These are phyloP conservation scores for Dactylonectria macrodidyma DNA, from an alignment of 2,329 filamentous ascomycete species.

Conservation along the genomic window DNA sequence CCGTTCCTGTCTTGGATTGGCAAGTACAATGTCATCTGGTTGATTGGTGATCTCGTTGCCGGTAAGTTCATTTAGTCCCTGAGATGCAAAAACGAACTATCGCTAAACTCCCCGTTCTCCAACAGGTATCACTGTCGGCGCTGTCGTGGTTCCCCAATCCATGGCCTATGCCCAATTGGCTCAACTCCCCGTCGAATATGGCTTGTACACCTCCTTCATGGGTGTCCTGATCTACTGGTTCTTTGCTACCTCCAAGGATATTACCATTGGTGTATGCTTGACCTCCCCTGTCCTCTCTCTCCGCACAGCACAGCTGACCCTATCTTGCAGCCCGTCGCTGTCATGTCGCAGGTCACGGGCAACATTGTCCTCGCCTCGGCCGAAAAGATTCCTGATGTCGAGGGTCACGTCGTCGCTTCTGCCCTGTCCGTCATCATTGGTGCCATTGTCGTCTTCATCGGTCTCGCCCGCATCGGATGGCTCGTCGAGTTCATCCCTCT, in stretches of 20 bases:
- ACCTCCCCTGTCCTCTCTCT: background rate
- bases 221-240: constrained; percentile 97
- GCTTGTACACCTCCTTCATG: constrained; percentile 86
- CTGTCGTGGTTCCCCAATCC: constrained; percentile 68
- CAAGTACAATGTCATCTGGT: constrained; percentile 65
- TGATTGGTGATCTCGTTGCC: constrained; percentile 62
- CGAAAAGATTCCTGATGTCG: constrained; percentile 55
- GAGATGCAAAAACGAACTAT: background rate
- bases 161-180: constrained; percentile 69
- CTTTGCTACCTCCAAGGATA: constrained; percentile 94
- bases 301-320: constrained; percentile 33
- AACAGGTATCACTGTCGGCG: constrained; percentile 62
- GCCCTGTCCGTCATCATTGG: constrained; percentile 65
- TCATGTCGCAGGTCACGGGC: constrained; percentile 68
- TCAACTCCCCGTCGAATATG: constrained; percentile 63
- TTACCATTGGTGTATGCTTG: constrained; percentile 83
- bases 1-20: constrained; percentile 66
- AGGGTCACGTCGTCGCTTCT: constrained; percentile 62
- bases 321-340: constrained; percentile 63
- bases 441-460: constrained; percentile 64
- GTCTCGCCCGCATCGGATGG: constrained; percentile 67
- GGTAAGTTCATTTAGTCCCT: constrained; percentile 49
- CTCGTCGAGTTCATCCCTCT: constrained; percentile 69
- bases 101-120: constrained; percentile 42
- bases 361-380: constrained; percentile 61